A percentile compares a stretch with the other conserved stretches of the same genome.
phyloP scores from a whole-genome alignment of 257 asterid genomes.

The Plantago major region DNA sequence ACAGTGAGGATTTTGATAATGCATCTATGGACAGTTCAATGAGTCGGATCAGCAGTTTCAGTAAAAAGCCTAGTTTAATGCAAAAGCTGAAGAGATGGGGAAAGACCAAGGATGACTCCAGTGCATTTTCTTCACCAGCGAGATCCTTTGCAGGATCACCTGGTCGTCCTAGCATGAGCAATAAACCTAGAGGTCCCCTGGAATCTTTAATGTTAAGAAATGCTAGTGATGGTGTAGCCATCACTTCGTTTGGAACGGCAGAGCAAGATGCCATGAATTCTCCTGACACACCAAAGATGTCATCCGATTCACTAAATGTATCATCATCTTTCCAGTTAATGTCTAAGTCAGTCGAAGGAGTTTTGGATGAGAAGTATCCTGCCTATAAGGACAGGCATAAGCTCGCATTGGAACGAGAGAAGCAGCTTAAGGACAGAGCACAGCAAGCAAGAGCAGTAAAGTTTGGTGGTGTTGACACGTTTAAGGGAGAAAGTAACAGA shows the following conservation, averaged over 20 bases:
- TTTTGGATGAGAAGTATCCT: conserved; percentile 80
- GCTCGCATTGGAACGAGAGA: conserved; percentile 87
- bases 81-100: conserved; percentile 95
- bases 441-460: conserved; percentile 78
- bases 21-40: conserved; percentile 66
- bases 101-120: conserved; percentile 65
- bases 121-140: conserved; percentile 67
- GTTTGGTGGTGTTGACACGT: conserved; percentile 49
- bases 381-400: conserved; percentile 87
- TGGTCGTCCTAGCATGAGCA: conserved; percentile 41
- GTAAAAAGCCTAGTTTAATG: conserved; percentile 71
- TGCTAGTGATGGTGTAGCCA: conserved; percentile 69
- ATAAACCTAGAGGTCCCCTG: conserved; percentile 62
- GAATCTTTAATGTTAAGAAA: conserved; percentile 87
- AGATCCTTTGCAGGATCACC: conserved; percentile 74
- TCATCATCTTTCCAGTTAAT: conserved; percentile 74
- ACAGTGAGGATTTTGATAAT: conserved; percentile 85
- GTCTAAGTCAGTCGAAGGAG: conserved; percentile 94
- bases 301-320: conserved; percentile 45
- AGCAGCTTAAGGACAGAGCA: conserved; percentile 75
- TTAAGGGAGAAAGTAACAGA: conserved; percentile 34
- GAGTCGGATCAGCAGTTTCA: conserved; percentile 59
- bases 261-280: conserved; percentile 54
- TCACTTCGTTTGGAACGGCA: conserved; percentile 66
- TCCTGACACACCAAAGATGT: conserved; percentile 40